Conservation (phyloP, 2,329 filamentous ascomycete genomes). For the Paecilomyces fulvus region DNA sequence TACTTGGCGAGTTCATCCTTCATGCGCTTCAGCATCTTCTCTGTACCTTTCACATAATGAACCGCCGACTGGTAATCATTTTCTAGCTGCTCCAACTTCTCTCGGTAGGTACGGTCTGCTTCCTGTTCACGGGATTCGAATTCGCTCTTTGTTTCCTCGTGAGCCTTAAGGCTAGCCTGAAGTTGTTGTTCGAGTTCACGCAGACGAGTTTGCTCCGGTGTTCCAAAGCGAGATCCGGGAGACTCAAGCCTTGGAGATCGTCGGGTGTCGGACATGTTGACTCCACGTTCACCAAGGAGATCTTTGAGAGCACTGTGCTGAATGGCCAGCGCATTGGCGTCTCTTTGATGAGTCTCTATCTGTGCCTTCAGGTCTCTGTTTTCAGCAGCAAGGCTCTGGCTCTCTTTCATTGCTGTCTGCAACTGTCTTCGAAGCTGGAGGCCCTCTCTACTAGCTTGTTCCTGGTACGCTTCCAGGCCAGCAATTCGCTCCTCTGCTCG, state of each 20-base stretch:
- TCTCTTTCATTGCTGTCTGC: conserved; percentile 73
- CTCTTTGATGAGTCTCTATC: conserved; percentile 76
- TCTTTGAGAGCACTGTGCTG: conserved; percentile 92
- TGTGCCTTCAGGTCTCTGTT: conserved; percentile 77
- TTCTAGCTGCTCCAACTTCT: conserved; percentile 87
- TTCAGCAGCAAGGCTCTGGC: conserved; percentile 68
- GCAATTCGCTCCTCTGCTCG: conserved; percentile 94
- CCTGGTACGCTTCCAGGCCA: conserved; percentile 91
- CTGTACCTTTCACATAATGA: conserved; percentile 95
- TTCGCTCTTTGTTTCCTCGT: conserved; percentile 73
- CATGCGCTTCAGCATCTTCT: conserved; percentile 98
- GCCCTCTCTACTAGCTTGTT: conserved; percentile 90
- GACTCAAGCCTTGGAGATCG: conserved; percentile 65
- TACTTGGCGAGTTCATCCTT: conserved; percentile 94
- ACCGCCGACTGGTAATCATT: conserved; percentile 97
- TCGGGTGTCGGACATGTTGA: conserved; percentile 62
- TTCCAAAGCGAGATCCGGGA: conserved; percentile 65
- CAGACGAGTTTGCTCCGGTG: conserved; percentile 69
- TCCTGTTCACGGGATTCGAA: conserved; percentile 77
- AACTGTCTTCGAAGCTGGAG: conserved; percentile 83
- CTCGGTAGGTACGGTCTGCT: conserved; percentile 79
- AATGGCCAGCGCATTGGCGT: conserved; percentile 86
- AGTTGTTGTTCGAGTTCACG: conserved; percentile 85
- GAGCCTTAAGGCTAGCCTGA: conserved; percentile 63
- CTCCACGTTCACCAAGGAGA: conserved; percentile 78